Evolutionary conservation across 2,329 filamentous ascomycete genomes (phyloP).

Genomic region (Exserohilum rostratum): DNA sequence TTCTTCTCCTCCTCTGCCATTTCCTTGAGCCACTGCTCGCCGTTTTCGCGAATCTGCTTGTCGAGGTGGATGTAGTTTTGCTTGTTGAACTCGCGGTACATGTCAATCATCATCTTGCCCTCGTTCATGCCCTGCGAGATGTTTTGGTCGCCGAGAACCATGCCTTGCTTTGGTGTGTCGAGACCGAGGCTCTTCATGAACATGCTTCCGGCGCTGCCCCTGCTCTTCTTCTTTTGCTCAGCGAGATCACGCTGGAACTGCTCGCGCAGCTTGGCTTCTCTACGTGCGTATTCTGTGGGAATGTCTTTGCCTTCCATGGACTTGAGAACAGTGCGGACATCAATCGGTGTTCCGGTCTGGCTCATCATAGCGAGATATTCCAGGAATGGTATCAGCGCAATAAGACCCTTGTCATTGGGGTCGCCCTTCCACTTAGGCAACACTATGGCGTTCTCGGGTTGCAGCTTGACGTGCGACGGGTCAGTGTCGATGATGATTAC

Average conservation of each 20-base stretch:
- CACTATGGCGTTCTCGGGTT: conserved; percentile 96
- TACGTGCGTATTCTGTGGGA: conserved; percentile 83
- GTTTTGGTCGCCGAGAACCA: conserved; percentile 60
- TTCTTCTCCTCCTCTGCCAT: conserved; percentile 89
- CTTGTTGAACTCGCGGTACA: conserved; percentile 89
- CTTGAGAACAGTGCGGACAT: conserved; percentile 84
- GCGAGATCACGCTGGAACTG: conserved; percentile 82
- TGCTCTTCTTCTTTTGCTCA: conserved; percentile 68
- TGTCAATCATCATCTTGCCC: conserved; percentile 96
- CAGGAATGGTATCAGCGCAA: conserved; percentile 91
- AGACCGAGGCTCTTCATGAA: conserved; percentile 77
- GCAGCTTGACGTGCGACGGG: conserved; percentile 77
- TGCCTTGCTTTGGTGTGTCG: conserved; percentile 65
- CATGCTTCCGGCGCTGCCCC: conserved; percentile 68
- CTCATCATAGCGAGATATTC: conserved; percentile 93
- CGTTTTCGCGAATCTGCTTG: conserved; percentile 89
- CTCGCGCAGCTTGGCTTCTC: conserved; percentile 83
- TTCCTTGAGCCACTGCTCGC: conserved; percentile 94
- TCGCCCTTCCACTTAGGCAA: conserved; percentile 90
- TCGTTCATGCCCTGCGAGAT: conserved; percentile 80
- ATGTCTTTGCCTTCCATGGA: conserved; percentile 90
- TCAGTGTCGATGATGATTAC: conserved; percentile 94
- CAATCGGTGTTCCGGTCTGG: conserved; percentile 66
- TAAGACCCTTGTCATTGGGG: conserved; percentile 80
- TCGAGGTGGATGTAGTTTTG: conserved; percentile 89